Evolutionary conservation across 148 eudicot species (phyloP).

Genomic region (Camellia japonica): DNA sequence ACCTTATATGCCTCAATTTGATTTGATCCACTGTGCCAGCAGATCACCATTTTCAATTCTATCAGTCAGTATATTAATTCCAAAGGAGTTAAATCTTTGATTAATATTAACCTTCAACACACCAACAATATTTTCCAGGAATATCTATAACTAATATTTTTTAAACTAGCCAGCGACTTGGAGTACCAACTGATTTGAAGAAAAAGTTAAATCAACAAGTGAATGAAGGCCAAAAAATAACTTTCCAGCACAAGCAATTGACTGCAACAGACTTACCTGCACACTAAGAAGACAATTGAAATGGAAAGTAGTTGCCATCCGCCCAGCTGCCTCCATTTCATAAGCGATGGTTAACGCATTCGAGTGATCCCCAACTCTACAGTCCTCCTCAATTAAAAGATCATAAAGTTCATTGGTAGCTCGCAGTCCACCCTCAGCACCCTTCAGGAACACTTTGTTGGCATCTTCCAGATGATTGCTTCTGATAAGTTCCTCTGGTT

Average conservation of each 20-base stretch:
- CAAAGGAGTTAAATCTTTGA: not conserved
- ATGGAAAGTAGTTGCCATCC: constrained; percentile 95
- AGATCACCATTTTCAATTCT: constrained; percentile 7
- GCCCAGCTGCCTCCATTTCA: constrained; percentile 97
- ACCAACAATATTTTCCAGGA: not conserved
- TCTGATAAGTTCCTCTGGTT: constrained; percentile 77
- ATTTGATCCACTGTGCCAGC: not conserved
- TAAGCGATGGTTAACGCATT: constrained; percentile 92
- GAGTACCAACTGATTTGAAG: not conserved
- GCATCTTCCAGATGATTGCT: constrained; percentile 79
- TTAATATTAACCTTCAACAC: not conserved
- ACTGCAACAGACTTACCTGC: constrained; percentile 57
- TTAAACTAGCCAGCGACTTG: not conserved
- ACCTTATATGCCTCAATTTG: not conserved
- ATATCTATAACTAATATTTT: too few species aligned
- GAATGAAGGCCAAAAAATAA: not conserved
- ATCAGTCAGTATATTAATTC: not conserved
- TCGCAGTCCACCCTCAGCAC: constrained; percentile 83
- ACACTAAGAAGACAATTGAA: constrained; percentile 95
- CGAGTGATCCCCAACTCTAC: constrained; percentile 92
- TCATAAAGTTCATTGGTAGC: constrained; percentile 91
- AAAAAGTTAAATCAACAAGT: not conserved
- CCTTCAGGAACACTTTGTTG: constrained; percentile 88
- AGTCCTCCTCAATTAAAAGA: constrained; percentile 80
- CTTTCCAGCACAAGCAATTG: not conserved